Percentiles rank a stretch among this genome's conserved stretches.
These are phyloP conservation scores for Arxiozyma bovina DNA, from an alignment of 1,139 yeast species.

Conservation along the genomic window DNA sequence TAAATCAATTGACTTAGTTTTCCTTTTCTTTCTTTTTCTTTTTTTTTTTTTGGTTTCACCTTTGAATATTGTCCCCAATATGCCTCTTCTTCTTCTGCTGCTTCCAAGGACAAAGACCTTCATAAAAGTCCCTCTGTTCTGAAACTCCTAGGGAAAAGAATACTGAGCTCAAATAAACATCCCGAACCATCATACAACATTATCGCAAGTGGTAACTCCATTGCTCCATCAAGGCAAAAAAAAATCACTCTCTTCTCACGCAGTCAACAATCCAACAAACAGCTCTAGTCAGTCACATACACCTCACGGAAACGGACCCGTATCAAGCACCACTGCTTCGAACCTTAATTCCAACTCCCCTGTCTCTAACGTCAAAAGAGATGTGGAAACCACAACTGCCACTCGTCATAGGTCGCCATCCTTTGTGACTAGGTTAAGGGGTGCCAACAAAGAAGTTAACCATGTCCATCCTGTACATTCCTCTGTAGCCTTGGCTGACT, in stretches of 20 bases:
- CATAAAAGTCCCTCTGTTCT: slow-evolving; percentile 12
- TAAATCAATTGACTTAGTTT: too few species aligned
- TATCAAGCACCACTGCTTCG: neutral
- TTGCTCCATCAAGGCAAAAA: slow-evolving; percentile 9
- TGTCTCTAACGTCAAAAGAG: neutral
- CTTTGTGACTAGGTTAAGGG: slow-evolving; percentile 4
- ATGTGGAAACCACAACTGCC: neutral
- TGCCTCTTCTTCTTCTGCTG: neutral
- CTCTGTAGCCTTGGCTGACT: slow-evolving; percentile 16
- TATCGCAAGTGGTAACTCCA: slow-evolving; percentile 5
- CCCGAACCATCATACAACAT: slow-evolving; percentile 1
- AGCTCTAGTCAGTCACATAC: neutral
- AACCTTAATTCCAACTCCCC: neutral
- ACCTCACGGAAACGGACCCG: neutral
- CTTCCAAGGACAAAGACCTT: slow-evolving; percentile 1
- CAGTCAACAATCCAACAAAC: neutral
- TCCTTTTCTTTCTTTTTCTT: too few species aligned
- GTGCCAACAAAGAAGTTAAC: neutral
- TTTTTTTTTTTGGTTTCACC: too few species aligned
- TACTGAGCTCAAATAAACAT: slow-evolving; percentile 13
- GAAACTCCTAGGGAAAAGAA: slow-evolving; percentile 18
- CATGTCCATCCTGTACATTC: slow-evolving; percentile 13
- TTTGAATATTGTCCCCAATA: too few species aligned
- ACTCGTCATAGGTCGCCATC: slow-evolving; percentile 8
- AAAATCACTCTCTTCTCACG: slow-evolving; percentile 5